Evolutionary conservation across 768 basidiomycete genomes (phyloP).

Genomic region (Phaffia australis): DNA sequence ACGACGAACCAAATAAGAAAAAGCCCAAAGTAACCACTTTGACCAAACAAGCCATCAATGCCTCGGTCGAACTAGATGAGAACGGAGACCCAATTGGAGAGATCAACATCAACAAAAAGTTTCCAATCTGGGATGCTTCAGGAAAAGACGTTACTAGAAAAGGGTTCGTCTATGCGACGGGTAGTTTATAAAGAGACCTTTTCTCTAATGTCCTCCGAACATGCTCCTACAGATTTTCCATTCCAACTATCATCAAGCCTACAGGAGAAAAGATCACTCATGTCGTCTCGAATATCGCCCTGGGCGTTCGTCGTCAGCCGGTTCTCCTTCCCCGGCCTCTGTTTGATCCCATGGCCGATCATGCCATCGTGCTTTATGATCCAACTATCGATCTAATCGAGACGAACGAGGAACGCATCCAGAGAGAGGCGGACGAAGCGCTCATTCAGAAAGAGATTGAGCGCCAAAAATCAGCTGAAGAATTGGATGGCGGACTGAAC

Average conservation of each 20-base stretch:
- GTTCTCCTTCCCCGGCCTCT: constrained; percentile 78
- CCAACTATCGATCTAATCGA: constrained; percentile 89
- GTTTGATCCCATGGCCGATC: constrained; percentile 96
- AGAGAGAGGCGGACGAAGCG: constrained; percentile 51
- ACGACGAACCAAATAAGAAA: constrained; percentile 15
- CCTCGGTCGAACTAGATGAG: constrained; percentile 20
- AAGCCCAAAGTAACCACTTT: constrained; percentile 6
- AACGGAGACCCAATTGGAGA: constrained; percentile 24
- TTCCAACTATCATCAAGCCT: constrained; percentile 49
- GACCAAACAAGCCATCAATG: constrained; percentile 20
- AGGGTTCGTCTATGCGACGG: background rate
- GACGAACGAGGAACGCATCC: constrained; percentile 71
- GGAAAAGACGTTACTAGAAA: constrained; percentile 13
- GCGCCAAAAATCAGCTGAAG: constrained; percentile 45
- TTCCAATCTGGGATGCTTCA: constrained; percentile 13
- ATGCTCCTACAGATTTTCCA: constrained; percentile 50
- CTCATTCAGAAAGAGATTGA: constrained; percentile 55
- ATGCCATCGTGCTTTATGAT: constrained; percentile 93
- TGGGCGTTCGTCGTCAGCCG: constrained; percentile 72
- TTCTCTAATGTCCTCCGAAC: background rate
- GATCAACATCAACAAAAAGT: constrained; percentile 28
- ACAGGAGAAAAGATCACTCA: constrained; percentile 54
- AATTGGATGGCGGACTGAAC: constrained; percentile 59
- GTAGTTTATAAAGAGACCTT: background rate
- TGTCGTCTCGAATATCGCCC: constrained; percentile 54